These are phyloP conservation scores for Linum tenue DNA, from an alignment of 345 rosid genomes.

Conservation along the genomic window DNA sequence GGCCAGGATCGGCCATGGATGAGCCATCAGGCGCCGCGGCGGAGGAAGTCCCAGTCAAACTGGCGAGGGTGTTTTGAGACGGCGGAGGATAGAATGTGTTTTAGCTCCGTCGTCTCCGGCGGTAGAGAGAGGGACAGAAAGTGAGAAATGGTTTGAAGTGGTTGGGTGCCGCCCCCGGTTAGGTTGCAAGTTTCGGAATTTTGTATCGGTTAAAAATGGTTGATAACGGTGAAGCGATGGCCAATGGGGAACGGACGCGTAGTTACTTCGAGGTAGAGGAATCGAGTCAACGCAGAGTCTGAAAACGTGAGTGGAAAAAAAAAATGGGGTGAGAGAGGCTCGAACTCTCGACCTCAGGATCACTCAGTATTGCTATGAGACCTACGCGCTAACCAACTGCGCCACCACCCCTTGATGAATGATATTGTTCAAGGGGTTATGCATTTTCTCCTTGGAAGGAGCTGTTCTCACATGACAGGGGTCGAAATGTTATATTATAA, in stretches of 20 bases:
- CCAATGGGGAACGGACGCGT: neutral
- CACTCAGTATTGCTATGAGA: neutral
- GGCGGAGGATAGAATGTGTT: neutral
- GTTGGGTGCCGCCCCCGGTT: neutral
- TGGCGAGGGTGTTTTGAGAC: neutral
- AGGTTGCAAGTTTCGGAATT: neutral
- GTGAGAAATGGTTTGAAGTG: neutral
- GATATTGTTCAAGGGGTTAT: too few relatives aligned
- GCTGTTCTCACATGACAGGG: too few relatives aligned
- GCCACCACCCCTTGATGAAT: too few relatives aligned
- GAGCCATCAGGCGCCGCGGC: neutral
- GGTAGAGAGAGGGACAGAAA: conserved; percentile 25
- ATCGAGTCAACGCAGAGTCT: neutral
- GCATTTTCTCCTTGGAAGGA: too few relatives aligned
- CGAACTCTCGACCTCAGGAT: conserved; percentile 4
- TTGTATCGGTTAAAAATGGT: neutral
- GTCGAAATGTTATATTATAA: too few relatives aligned
- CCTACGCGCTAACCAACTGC: too few relatives aligned
- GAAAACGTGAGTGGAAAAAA: too few relatives aligned
- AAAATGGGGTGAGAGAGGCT: conserved; percentile 6
- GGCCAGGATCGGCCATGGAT: neutral
- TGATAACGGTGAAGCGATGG: neutral
- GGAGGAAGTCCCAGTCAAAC: conserved; percentile 10
- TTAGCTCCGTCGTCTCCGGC: neutral
- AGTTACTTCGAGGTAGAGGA: neutral